phyloP scores from a whole-genome alignment of 116 monocot genomes.

The Posidonia oceanica region DNA sequence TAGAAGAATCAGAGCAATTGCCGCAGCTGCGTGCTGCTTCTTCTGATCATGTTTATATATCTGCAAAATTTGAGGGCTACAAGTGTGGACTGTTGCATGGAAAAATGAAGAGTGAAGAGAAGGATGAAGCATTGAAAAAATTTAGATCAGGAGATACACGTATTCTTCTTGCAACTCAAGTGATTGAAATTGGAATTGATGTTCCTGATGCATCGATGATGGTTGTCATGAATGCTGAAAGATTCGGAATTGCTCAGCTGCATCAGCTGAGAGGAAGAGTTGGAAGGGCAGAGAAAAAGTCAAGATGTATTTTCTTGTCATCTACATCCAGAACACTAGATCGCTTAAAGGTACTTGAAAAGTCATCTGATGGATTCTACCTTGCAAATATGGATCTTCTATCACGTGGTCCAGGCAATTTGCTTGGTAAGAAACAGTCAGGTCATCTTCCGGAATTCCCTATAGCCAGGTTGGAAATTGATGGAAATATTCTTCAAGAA shows the following conservation, averaged over 20 bases:
- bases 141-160: constrained; percentile 71
- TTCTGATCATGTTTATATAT: constrained; percentile 43
- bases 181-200: constrained; percentile 94
- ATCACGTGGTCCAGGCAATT: constrained; percentile 82
- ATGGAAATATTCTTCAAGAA: constrained; percentile 86
- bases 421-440: constrained; percentile 96
- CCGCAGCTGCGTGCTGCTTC: constrained; percentile 75
- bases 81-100: constrained; percentile 86
- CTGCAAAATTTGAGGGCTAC: constrained; percentile 50
- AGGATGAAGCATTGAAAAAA: constrained; percentile 45
- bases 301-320: constrained; percentile 69
- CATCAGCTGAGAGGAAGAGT: constrained; percentile 96
- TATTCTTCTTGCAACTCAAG: constrained; percentile 80
- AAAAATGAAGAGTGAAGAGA: constrained; percentile 75
- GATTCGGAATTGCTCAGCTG: constrained; percentile 92
- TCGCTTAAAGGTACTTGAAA: constrained; percentile 69
- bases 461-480: constrained; percentile 82
- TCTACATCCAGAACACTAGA: constrained; percentile 46
- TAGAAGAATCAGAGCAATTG: constrained; percentile 77
- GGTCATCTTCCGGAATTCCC: constrained; percentile 97
- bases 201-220: constrained; percentile 98
- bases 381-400: constrained; percentile 79
- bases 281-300: constrained; percentile 69
- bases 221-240: constrained; percentile 98
- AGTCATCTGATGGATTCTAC: constrained; percentile 81